These are phyloP conservation scores for Coleophoma crateriformis DNA, from an alignment of 2,329 filamentous ascomycete genomes.

Conservation along the genomic window DNA sequence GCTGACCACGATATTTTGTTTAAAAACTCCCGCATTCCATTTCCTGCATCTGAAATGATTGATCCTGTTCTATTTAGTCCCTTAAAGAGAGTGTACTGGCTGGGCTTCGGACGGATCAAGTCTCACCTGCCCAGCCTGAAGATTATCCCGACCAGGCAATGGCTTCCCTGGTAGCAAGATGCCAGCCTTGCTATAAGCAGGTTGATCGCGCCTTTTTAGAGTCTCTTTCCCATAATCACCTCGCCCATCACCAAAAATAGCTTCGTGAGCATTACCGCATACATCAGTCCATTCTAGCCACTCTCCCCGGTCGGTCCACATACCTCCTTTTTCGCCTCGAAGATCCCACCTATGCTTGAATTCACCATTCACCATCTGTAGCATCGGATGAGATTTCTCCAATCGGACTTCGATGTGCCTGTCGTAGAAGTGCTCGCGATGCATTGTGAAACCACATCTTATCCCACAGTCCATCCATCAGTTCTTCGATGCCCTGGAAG, in stretches of 20 bases:
- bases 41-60: too few species aligned
- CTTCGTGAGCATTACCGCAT: neutral
- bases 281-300: slow-evolving; percentile 1
- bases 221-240: slow-evolving; percentile 18
- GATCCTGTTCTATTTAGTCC: too few species aligned
- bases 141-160: neutral
- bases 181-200: neutral
- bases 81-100: too few species aligned
- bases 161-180: neutral
- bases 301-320: slow-evolving; percentile 38
- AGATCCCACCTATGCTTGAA: slow-evolving; percentile 42
- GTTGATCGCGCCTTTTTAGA: neutral
- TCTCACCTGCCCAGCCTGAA: neutral
- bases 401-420: slow-evolving; percentile 37
- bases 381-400: slow-evolving; percentile 35
- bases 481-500: neutral
- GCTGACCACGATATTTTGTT: too few species aligned
- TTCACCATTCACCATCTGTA: slow-evolving; percentile 38
- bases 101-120: too few species aligned
- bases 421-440: slow-evolving; percentile 41
- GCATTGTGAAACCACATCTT: slow-evolving; percentile 43
- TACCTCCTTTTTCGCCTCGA: slow-evolving; percentile 44
- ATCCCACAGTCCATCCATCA: slow-evolving; percentile 31
- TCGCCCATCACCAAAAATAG: neutral
- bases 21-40: too few species aligned